Evolutionary conservation across 805 yeast species (phyloP), one percentile per base, ranked within the genome.

Genomic region (Grigorovia jiainica): DNA sequence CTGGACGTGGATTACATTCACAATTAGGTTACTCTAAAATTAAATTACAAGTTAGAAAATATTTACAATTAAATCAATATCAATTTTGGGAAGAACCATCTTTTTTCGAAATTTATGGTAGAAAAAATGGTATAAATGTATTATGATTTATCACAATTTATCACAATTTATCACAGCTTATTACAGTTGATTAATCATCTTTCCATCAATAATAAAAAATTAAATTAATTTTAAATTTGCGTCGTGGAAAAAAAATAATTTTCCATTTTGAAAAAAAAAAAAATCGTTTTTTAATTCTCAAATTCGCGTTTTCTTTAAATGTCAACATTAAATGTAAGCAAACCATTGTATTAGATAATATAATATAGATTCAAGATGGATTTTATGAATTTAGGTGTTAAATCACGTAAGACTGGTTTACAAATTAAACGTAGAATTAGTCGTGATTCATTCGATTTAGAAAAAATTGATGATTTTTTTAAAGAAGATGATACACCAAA

Each of bases 1-100:
- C 90, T 0, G 90, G 92, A 0, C 60, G 85, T 47, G 92, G 92
- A 0, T 51, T 78, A 5, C 92, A 83, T 56, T 78, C 85, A 36
- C 65, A 55, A 1, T 75, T 73, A 5, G 85, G 87, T 0, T 53
- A 63, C 1, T 66, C 82, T 1, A 70, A 64, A 44, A 67, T 82
- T 15, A 67, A 68, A 44, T 57, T 47, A 1, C 52, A 68, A 2
- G 73, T 80, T 3, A 58, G 61, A 36, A 63, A 57, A 16, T 57
- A 63, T 47, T 61, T 83, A 33, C 49, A 46, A 3, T 45, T 45
- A 1, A 51, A 64, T 5, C 54, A 56, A 0, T 82, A 66, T 51
- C 42, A 68, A 2, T 78, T 58, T 48, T 65, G 65, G 3, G 86
- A 79, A 42, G 64, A 65, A 5, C 48, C 63, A 0, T 70, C 81